Evolutionary conservation across 768 basidiomycete genomes (phyloP), one percentile per base, ranked within the genome.

Genomic region (Tubosaeta sp.): DNA sequence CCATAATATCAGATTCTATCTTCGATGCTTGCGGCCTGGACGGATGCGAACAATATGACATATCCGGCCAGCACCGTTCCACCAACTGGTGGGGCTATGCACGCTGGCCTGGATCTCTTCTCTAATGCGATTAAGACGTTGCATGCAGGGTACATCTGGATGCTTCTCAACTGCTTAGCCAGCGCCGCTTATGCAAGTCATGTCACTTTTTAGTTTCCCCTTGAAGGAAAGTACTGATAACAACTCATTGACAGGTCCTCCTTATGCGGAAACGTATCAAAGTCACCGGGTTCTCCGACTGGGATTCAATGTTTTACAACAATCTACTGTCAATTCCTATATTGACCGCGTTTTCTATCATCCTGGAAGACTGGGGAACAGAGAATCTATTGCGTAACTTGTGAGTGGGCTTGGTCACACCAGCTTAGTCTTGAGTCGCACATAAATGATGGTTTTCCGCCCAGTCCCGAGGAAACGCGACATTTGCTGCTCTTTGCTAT

Each of bases 221-320:
- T 34, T 45, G 39, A 29, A 35, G 45, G 52, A 41, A 54, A 31
- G 39, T 37, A 25, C 47, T 54, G 16, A 51, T 44, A 46, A 43
- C n/a, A 16, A 26, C 11, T 26, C 33, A 26, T 16, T 27, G 33
- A 45, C 60, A 95, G 93, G 92, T 97, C 35, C 78, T 99, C 45
- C 78, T 90, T 37, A 98, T 98, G 97, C 83, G 97, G 52, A 97
- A 95, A 69, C 82, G 87, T 51, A 98, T 99, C 76, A 97, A 97
- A 74, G 69, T 77, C 38, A 97, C 93, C 14, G 91, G 91, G 17
- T 97, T 98, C 74, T 85, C 93, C 45, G 95, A 99, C 64, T 97
- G 94, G 95, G 95, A 97, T 65, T 86, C 94, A 12, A 97, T 97
- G 94, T 95, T 92, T 74, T 98, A 98, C 76, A 97, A 95, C 75